Conservation (phyloP, 169 alveolate species). For the Cyclospora cayetanensis region DNA sequence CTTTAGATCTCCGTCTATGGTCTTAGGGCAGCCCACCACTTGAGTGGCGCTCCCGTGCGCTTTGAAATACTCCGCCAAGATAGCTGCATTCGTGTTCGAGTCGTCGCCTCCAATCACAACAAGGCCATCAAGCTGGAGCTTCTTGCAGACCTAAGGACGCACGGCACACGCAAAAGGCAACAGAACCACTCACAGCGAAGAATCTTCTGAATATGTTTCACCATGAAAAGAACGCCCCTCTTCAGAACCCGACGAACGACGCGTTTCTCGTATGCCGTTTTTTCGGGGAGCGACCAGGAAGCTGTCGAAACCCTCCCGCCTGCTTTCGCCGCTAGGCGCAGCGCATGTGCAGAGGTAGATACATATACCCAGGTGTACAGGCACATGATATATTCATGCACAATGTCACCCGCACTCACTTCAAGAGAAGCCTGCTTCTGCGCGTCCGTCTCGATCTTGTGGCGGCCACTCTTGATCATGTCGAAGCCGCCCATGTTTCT, state of each 20-base stretch:
- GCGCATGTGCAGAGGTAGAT: background rate
- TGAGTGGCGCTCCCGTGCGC: constrained; percentile 72
- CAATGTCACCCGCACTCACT: constrained; percentile 52
- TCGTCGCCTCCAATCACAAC: constrained; percentile 99
- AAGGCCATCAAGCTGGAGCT: constrained; percentile 95
- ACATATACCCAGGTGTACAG: background rate
- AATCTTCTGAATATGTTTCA: too few species aligned
- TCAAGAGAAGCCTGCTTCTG: constrained; percentile 89
- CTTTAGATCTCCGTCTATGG: constrained; percentile 99
- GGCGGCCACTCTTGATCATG: constrained; percentile 98
- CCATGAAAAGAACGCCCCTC: too few species aligned
- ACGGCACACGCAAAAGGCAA: background rate
- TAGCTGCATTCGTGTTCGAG: constrained; percentile 98
- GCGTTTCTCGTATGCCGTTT: too few species aligned
- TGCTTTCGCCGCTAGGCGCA: too few species aligned
- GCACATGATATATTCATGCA: background rate
- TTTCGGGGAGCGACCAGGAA: background rate
- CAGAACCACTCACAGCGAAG: too few species aligned
- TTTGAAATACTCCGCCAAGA: constrained; percentile 96
- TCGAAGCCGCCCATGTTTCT: constrained; percentile 98
- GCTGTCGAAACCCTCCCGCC: too few species aligned
- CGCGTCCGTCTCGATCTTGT: constrained; percentile 94
- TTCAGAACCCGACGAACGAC: too few species aligned
- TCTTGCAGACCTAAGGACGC: constrained; percentile 78
- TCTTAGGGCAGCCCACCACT: constrained; percentile 98